Evolutionary conservation across 306 rosid genomes (phyloP), one percentile per base, ranked within the genome.

Genomic region (Bauhinia variegata): DNA sequence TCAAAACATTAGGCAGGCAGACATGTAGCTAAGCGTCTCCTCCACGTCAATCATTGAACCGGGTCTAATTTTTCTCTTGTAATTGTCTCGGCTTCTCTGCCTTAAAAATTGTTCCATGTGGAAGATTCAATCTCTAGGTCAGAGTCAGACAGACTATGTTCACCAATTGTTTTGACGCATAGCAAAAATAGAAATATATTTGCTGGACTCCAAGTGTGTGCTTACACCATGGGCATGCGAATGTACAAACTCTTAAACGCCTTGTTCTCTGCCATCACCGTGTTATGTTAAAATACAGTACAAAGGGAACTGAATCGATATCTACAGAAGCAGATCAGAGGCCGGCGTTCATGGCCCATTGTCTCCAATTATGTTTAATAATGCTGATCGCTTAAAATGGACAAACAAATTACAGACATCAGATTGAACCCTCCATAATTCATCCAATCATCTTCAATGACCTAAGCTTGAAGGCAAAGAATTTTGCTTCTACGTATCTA

Each of bases 1-100:
- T 69, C 75, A 65, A 81, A 81, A 55, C 48, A 74, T 82, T 82
- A 77, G 86, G 83, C 83, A 73, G 86, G 83, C 83, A 73, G 64
- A 7, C 10, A n/a, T 54, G 18, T 32, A 54, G 70, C 73, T 9
- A 58, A 30, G 19, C 56, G 73, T 68, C 77, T 57, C 70, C 78
- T 59, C 37, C 68, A 54, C 43, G 16, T 30, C 67, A 64, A 70
- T 73, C 75, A 81, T 65, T 77, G 75, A 46, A 69, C 63, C 77
- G 32, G 43, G 78, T 38, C 78, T 46, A 5, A 5, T 49, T 51
- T 65, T 60, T 42, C 66, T 28, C 19, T 18, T 1, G 7, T 32
- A 38, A 18, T 47, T 23, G 44, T 19, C 4, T 3, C 23, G 16
- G 61, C 48, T 50, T 63, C 55, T 57, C 15, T 5, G 63, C 32